These are phyloP conservation scores for Phytophthora citrophthora DNA, from an alignment of 352 stramenopile genomes.

Conservation along the genomic window DNA sequence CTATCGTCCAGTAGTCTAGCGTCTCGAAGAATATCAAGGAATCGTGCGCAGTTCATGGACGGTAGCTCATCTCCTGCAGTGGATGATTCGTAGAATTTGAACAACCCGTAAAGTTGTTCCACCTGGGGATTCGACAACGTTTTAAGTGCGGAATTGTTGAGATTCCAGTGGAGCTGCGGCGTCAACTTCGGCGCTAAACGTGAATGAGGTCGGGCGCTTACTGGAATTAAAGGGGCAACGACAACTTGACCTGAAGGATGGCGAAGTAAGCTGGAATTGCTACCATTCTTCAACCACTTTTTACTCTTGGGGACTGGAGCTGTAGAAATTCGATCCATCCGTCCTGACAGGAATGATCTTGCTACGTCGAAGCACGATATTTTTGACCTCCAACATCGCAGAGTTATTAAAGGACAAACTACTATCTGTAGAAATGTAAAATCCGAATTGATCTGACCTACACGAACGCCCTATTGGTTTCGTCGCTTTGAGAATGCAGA, in stretches of 20 bases:
- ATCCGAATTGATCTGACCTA: too few species aligned
- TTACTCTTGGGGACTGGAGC: conserved; percentile 9
- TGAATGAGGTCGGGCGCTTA: conserved; percentile 12
- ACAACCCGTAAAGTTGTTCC: conserved; percentile 53
- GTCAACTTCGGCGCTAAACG: conserved; percentile 20
- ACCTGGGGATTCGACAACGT: conserved; percentile 36
- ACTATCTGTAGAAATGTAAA: too few species aligned
- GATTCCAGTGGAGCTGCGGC: conserved; percentile 63
- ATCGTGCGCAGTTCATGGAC: conserved; percentile 50
- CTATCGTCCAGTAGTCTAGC: conserved; percentile 29
- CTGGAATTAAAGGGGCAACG: not conserved
- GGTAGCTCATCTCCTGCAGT: conserved; percentile 47
- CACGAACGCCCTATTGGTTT: too few species aligned
- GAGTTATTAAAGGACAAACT: too few species aligned
- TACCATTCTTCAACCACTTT: conserved; percentile 9
- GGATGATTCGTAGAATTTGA: conserved; percentile 71
- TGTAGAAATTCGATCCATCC: conserved; percentile 14
- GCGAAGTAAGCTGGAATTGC: conserved; percentile 8
- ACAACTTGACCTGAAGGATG: conserved; percentile 2
- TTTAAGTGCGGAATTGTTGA: conserved; percentile 47
- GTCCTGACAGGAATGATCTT: not conserved
- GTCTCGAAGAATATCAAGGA: conserved; percentile 56
- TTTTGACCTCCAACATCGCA: too few species aligned
- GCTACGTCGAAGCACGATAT: too few species aligned
- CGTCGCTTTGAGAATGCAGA: too few species aligned